Percentiles rank a stretch among this genome's conserved stretches.
These are phyloP conservation scores for Amanita pseudoporphyria DNA, from an alignment of 768 basidiomycete species.

Conservation along the genomic window DNA sequence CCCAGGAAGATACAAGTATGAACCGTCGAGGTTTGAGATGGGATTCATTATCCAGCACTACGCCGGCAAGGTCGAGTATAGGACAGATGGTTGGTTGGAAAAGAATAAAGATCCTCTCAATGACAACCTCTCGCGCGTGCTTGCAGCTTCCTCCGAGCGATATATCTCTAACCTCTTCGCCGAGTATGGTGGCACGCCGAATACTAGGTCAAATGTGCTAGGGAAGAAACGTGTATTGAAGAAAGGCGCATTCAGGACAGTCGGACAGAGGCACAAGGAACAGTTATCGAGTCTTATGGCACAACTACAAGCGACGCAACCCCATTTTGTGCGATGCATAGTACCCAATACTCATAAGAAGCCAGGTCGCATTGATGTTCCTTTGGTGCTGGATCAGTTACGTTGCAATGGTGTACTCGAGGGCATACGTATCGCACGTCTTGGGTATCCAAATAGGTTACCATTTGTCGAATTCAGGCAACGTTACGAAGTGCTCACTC, in stretches of 20 bases:
- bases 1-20: constrained; percentile 76
- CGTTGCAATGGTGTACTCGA: constrained; percentile 99
- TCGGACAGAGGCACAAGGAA: constrained; percentile 92
- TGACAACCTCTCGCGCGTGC: constrained; percentile 86
- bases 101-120: constrained; percentile 99
- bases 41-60: constrained; percentile 96
- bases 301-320: constrained; percentile 89
- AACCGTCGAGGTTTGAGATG: constrained; percentile 80
- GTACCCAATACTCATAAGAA: constrained; percentile 91
- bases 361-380: constrained; percentile 85
- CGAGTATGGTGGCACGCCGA: constrained; percentile 54
- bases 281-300: constrained; percentile 87
- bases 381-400: constrained; percentile 91
- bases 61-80: constrained; percentile 94
- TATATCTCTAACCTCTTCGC: constrained; percentile 80
- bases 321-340: constrained; percentile 97
- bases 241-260: constrained; percentile 95
- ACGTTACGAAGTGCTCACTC: constrained; percentile 92
- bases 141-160: constrained; percentile 72
- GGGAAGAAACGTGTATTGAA: constrained; percentile 74
- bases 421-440: constrained; percentile 94
- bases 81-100: constrained; percentile 94
- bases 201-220: constrained; percentile 30
- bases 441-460: constrained; percentile 94
- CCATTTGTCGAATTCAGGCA: constrained; percentile 97